Conservation (phyloP, 768 basidiomycete species). For the Bullera alba region DNA sequence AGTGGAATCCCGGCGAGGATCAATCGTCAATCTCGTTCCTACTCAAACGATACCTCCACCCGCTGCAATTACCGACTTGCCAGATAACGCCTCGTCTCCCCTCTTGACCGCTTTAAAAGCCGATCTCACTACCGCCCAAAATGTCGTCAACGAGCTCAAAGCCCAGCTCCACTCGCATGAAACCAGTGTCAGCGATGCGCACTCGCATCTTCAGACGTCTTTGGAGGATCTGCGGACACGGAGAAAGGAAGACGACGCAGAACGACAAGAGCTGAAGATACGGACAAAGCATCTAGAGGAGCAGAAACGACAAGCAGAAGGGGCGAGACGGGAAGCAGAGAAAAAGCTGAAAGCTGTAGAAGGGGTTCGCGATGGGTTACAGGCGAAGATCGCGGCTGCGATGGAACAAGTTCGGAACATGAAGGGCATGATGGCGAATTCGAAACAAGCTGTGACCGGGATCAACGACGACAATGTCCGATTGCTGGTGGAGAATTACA, state of each 20-base stretch:
- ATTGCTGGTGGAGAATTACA: slow-evolving; percentile 57
- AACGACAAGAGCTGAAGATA: slow-evolving; percentile 68
- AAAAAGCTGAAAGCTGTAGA: slow-evolving; percentile 72
- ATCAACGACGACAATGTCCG: slow-evolving; percentile 55
- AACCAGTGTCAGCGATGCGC: slow-evolving; percentile 43
- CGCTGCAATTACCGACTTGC: slow-evolving; percentile 11
- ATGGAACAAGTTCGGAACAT: slow-evolving; percentile 35
- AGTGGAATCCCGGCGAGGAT: slow-evolving; percentile 31
- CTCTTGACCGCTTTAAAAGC: slow-evolving; percentile 30
- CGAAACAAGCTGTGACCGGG: slow-evolving; percentile 58
- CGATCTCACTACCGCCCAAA: slow-evolving; percentile 35
- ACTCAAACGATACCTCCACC: slow-evolving; percentile 7
- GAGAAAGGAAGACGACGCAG: slow-evolving; percentile 68
- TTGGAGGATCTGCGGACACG: slow-evolving; percentile 60
- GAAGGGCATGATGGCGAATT: slow-evolving; percentile 41
- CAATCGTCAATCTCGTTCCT: slow-evolving; percentile 21
- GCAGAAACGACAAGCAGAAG: slow-evolving; percentile 72
- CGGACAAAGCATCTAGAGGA: slow-evolving; percentile 83
- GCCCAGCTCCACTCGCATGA: slow-evolving; percentile 29
- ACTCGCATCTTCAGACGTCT: slow-evolving; percentile 61
- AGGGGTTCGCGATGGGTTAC: slow-evolving; percentile 54
- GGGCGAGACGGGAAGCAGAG: slow-evolving; percentile 73
- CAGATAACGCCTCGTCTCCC: slow-evolving; percentile 26
- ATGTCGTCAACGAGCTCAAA: slow-evolving; percentile 24
- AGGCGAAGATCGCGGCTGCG: slow-evolving; percentile 31